Base-by-base conservation (phyloP, 1,139 yeast species). In the Sugiyamaella grinbergsii region DNA sequence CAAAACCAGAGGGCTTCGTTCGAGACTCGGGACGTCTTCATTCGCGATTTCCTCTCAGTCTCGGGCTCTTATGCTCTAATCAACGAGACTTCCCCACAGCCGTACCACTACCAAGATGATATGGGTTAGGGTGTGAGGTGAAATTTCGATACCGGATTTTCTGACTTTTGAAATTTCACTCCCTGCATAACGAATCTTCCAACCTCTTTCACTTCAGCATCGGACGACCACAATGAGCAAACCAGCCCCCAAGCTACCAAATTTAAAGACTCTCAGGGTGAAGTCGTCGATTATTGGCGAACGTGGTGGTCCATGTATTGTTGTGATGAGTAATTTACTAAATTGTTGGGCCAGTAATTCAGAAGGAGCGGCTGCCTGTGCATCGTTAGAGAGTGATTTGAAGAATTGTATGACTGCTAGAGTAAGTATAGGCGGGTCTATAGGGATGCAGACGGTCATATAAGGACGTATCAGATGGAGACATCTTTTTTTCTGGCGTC, bases 341-440 rank as follows among this genome's bases (percentile, higher is more conserved):
- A 88, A 86, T 74, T 91, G 98, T 71, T 91, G 98, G 98, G 95
- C 97, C 3, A 87, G 96, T 28, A 87, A 89, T 71, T 93, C 95
- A 47, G 95, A 89, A 69, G 93, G 93, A 53, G 76, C 85, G 19
- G 71, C 76, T 10, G 77, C 72, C 42, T 91, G 98, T 71, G 73
- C 76, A 22, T 75, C 74, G 7, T 72, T 86, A 52, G 95, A 85
- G 62, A 70, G 62, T 23, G 81, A 80, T 37, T 70, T 82, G 58
- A 80, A 80, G 59, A 65, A 66, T 16, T 82, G 87, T 62, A 76
- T 79, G 80, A 73, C 71, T 46, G 68, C 71, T 40, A 62, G 62
- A 55, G 66, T 62, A 54, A 50, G 66, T 50, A 8, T 16, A 34
- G 31, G 18, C 2, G 23, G 16, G n/a, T 13, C 34, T 46, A 53